Conservation (phyloP, 2,329 filamentous ascomycete species). For the Alternaria ethzedia region DNA sequence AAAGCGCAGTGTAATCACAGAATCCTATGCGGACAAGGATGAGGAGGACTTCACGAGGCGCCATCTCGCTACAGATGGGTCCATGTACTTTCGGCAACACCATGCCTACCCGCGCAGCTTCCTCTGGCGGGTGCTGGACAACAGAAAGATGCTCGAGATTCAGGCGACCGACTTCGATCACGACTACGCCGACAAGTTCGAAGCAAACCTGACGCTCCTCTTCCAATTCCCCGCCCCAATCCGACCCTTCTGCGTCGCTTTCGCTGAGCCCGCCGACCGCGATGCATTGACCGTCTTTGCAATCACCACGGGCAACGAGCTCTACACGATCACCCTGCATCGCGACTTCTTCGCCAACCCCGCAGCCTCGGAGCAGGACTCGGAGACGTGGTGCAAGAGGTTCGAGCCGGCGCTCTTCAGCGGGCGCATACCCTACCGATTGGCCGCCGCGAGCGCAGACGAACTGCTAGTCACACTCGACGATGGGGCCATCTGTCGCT, state of each 20-base stretch:
- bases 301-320: conserved; percentile 76
- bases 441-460: conserved; percentile 75
- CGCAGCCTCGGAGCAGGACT: conserved; percentile 71
- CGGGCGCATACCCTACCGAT: conserved; percentile 79
- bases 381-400: conserved; percentile 78
- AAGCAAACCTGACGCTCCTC: conserved; percentile 77
- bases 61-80: conserved; percentile 75
- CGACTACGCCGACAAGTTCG: conserved; percentile 65
- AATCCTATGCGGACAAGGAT: conserved; percentile 60
- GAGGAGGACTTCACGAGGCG: conserved; percentile 75
- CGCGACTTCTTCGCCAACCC: conserved; percentile 80
- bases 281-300: conserved; percentile 81
- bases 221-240: conserved; percentile 78
- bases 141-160: conserved; percentile 80
- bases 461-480: conserved; percentile 81
- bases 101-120: conserved; percentile 82
- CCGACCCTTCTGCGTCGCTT: conserved; percentile 76
- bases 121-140: conserved; percentile 87
- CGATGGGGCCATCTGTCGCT: conserved; percentile 75
- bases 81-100: conserved; percentile 82
- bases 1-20: conserved; percentile 47
- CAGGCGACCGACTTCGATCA: conserved; percentile 80
- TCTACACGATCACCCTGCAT: conserved; percentile 84
- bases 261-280: conserved; percentile 79
- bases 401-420: conserved; percentile 75